phyloP scores from a whole-genome alignment of 208 protist species.

The Wallacemonas sp. region DNA sequence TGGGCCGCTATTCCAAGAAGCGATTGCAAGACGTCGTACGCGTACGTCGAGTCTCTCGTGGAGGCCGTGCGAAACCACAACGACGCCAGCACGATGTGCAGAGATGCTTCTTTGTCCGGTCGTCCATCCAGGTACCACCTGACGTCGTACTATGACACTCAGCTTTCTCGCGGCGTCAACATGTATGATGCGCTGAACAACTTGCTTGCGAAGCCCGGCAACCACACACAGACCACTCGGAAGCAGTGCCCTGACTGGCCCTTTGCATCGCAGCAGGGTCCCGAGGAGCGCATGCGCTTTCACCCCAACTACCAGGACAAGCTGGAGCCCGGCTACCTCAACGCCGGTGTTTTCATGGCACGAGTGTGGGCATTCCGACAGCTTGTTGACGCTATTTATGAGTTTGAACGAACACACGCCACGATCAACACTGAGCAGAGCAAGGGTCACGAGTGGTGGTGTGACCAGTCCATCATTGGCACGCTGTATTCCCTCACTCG shows the following conservation, averaged over 20 bases:
- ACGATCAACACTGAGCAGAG: not conserved
- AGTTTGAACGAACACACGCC: not conserved
- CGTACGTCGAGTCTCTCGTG: not conserved
- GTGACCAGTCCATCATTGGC: conserved; percentile 28
- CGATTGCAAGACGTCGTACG: not conserved
- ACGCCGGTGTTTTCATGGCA: conserved; percentile 24
- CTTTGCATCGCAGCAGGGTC: not conserved
- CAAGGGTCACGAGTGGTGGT: conserved; percentile 15
- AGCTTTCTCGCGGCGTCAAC: not conserved
- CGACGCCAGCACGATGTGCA: not conserved
- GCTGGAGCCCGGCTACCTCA: conserved; percentile 17
- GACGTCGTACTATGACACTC: not conserved
- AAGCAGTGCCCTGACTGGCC: not conserved
- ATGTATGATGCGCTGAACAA: conserved; percentile 5
- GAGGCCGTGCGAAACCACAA: conserved; percentile 5
- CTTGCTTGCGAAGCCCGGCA: not conserved
- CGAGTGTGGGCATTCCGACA: conserved; percentile 28
- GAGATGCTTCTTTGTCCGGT: not conserved
- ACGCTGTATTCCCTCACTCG: conserved; percentile 15
- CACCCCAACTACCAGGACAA: not conserved
- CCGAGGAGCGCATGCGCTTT: not conserved
- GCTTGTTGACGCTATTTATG: not conserved
- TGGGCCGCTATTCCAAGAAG: not conserved
- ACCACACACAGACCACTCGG: not conserved
- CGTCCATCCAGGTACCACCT: not conserved